Conservation (phyloP, 208 protist species). For the Leishmania arabica region DNA sequence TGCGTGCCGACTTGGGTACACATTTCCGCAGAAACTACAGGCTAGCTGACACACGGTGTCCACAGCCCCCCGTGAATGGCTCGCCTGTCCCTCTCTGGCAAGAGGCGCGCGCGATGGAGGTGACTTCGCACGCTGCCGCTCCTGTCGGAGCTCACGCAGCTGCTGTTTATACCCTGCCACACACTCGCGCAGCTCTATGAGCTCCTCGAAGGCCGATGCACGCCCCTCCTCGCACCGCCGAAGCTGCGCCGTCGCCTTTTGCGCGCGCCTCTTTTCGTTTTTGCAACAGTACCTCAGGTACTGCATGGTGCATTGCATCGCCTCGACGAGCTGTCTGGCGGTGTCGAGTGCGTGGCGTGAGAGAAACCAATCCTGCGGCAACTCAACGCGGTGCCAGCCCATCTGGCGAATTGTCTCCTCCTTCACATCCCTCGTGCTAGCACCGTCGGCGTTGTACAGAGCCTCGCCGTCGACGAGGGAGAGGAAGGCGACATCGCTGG, state of each 20-base stretch:
- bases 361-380: conserved; percentile 75
- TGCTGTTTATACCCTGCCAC: conserved; percentile 38
- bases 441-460: conserved; percentile 57
- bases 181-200: conserved; percentile 63
- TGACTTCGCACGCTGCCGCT: background rate
- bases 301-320: conserved; percentile 84
- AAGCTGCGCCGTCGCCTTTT: conserved; percentile 17
- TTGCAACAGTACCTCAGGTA: conserved; percentile 45
- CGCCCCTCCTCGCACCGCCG: conserved; percentile 44
- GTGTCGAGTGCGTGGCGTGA: conserved; percentile 35
- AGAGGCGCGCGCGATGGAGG: background rate
- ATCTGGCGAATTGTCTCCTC: conserved; percentile 70
- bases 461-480: conserved; percentile 65
- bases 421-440: conserved; percentile 35
- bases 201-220: conserved; percentile 63
- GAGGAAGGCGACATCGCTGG: conserved; percentile 71
- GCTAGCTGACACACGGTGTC: background rate
- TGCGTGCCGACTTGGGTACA: conserved; percentile 57
- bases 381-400: conserved; percentile 52
- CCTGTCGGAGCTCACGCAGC: conserved; percentile 11
- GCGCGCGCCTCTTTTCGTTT: conserved; percentile 25
- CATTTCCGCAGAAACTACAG: conserved; percentile 70
- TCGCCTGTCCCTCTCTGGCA: background rate
- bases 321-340: conserved; percentile 38
- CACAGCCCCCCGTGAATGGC: background rate